These are phyloP conservation scores for Glaciozyma antarctica DNA, from an alignment of 768 basidiomycete genomes.

Conservation along the genomic window DNA sequence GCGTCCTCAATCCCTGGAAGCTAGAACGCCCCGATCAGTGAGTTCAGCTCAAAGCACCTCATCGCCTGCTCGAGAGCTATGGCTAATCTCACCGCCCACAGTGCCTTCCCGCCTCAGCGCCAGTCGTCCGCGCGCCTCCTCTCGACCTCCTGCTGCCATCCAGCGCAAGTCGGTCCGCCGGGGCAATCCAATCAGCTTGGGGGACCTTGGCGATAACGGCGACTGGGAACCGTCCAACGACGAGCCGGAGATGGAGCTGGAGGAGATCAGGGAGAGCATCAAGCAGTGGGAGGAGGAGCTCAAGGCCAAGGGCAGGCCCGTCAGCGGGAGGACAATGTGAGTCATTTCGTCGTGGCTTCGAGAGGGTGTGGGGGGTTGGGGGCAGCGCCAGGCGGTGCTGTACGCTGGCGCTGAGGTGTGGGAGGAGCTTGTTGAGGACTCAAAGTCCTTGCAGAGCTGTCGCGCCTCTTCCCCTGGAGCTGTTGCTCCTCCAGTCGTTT, in stretches of 20 bases:
- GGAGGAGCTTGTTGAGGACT: neutral
- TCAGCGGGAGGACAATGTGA: slow-evolving; percentile 83
- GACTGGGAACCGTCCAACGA: slow-evolving; percentile 23
- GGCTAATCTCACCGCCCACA: too few relatives aligned
- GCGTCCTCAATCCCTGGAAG: too few relatives aligned
- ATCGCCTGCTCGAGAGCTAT: too few relatives aligned
- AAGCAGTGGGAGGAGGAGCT: slow-evolving; percentile 62
- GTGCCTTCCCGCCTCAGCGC: too few relatives aligned
- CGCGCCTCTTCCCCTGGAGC: neutral
- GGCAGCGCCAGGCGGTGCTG: too few relatives aligned
- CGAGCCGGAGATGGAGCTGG: slow-evolving; percentile 38
- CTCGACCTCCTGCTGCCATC: too few relatives aligned
- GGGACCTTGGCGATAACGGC: slow-evolving; percentile 1
- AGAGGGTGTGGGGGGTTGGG: neutral
- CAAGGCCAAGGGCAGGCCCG: slow-evolving; percentile 55
- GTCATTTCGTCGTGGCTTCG: slow-evolving; percentile 50
- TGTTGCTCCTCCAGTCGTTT: neutral
- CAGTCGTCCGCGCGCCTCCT: too few relatives aligned
- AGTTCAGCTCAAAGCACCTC: too few relatives aligned
- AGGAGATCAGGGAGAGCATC: slow-evolving; percentile 66
- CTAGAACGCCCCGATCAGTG: too few relatives aligned
- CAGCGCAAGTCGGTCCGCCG: neutral
- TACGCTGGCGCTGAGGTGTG: neutral
- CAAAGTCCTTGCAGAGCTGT: neutral
- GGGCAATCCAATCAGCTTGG: neutral